Conservation (phyloP, 345 rosid species). For the Lepidium aucheri region DNA sequence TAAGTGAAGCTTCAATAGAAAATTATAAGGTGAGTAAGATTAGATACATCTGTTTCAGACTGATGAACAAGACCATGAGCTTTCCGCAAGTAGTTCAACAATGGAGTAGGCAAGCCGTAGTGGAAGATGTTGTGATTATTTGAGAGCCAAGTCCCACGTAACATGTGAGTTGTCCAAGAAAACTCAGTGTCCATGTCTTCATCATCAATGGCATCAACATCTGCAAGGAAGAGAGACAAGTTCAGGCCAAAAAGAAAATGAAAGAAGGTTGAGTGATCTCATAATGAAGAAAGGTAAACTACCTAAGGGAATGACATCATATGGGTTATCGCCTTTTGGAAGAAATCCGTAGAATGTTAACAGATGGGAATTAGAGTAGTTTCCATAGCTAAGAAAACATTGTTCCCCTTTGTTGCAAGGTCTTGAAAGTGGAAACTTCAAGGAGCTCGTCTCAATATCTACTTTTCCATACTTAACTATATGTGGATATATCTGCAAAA, state of each 20-base stretch:
- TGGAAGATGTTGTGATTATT: conserved; percentile 53
- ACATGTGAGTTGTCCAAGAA: conserved; percentile 68
- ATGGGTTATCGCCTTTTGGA: conserved; percentile 72
- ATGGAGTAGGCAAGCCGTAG: conserved; percentile 77
- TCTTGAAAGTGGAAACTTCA: conserved; percentile 75
- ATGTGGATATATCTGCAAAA: conserved; percentile 61
- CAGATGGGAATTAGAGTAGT: conserved; percentile 72
- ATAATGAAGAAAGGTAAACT: conserved; percentile 15
- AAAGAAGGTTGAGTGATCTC: neutral
- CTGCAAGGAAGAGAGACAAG: conserved; percentile 31
- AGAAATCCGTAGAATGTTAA: conserved; percentile 81
- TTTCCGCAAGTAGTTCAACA: conserved; percentile 51
- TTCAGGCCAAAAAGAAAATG: neutral
- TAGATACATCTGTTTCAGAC: conserved; percentile 20
- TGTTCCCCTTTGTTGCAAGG: conserved; percentile 66
- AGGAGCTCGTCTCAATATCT: conserved; percentile 44
- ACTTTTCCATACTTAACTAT: conserved; percentile 77
- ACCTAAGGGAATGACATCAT: conserved; percentile 86
- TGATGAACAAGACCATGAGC: conserved; percentile 48
- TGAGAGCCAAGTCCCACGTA: conserved; percentile 90
- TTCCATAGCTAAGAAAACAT: conserved; percentile 88
- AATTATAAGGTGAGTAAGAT: neutral
- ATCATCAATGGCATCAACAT: conserved; percentile 47
- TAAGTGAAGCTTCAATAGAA: neutral
- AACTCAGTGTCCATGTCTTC: conserved; percentile 35